These are phyloP conservation scores for Xenoacremonium recifei DNA, from an alignment of 2,329 filamentous ascomycete genomes.

Conservation along the genomic window DNA sequence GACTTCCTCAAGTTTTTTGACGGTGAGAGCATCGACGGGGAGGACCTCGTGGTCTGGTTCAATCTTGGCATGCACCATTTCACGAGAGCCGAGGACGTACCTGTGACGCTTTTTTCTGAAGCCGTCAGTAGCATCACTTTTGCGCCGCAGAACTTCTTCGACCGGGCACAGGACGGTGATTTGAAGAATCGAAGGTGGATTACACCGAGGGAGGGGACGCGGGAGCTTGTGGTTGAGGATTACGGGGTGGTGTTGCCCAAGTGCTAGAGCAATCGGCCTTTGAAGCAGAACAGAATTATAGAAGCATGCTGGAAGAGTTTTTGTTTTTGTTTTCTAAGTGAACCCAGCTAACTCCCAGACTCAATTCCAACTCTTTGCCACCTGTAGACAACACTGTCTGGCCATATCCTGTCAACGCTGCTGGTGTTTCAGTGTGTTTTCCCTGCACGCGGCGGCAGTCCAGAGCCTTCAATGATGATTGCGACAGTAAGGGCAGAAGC, in stretches of 20 bases:
- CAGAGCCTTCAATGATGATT: too few species aligned
- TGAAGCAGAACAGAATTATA: too few species aligned
- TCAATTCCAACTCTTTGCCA: too few species aligned
- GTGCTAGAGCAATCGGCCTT: too few species aligned
- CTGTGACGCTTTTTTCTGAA: conserved; percentile 32
- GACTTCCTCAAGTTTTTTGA: conserved; percentile 47
- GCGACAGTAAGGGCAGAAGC: too few species aligned
- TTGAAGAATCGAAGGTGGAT: conserved; percentile 34
- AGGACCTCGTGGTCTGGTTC: conserved; percentile 43
- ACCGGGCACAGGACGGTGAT: conserved; percentile 35
- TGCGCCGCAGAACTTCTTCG: conserved; percentile 32
- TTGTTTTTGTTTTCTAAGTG: too few species aligned
- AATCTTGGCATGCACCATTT: conserved; percentile 50
- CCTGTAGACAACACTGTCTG: too few species aligned
- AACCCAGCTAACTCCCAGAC: too few species aligned
- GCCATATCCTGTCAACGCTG: too few species aligned
- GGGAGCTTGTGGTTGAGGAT: conserved; percentile 25
- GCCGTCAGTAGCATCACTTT: conserved; percentile 32
- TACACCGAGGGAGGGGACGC: conserved; percentile 18
- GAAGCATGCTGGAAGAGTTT: too few species aligned
- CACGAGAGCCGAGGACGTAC: conserved; percentile 18
- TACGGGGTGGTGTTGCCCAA: conserved; percentile 31
- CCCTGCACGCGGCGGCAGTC: too few species aligned
- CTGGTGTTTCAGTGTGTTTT: too few species aligned
- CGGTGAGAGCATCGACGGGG: conserved; percentile 35